Conservation (phyloP, 805 yeast genomes). For the Lachancea mirantina region DNA sequence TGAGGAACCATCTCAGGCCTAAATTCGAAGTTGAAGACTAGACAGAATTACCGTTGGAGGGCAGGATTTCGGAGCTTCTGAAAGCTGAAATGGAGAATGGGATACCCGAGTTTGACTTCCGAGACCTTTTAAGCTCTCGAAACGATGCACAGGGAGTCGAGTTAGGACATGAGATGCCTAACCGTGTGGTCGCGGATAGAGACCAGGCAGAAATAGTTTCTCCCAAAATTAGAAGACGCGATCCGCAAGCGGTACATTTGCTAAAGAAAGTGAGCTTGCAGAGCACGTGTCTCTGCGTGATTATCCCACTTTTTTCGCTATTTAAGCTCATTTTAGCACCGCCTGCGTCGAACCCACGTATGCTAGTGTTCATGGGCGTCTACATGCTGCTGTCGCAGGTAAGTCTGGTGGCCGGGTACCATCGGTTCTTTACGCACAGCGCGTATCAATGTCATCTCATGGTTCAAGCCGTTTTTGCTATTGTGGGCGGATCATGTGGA, state of each 20-base stretch:
- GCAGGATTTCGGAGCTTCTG: background rate
- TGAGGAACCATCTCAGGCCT: too few relatives aligned
- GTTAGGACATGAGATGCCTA: background rate
- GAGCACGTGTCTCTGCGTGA: slow-evolving; percentile 18
- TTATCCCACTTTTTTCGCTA: slow-evolving; percentile 20
- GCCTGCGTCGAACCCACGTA: slow-evolving; percentile 12
- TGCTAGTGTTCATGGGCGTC: slow-evolving; percentile 12
- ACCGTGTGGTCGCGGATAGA: background rate
- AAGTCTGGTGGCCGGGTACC: slow-evolving; percentile 24
- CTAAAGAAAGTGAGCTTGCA: slow-evolving; percentile 21
- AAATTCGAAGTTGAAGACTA: too few relatives aligned
- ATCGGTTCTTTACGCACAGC: slow-evolving; percentile 22
- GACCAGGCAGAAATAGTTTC: background rate
- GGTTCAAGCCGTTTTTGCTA: slow-evolving; percentile 15
- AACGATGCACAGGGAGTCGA: slow-evolving; percentile 5
- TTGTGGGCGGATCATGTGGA: slow-evolving; percentile 24
- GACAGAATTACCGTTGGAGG: too few relatives aligned
- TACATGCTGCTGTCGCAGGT: slow-evolving; percentile 15
- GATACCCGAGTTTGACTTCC: slow-evolving; percentile 21
- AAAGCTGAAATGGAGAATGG: slow-evolving; percentile 12
- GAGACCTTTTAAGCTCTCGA: slow-evolving; percentile 12
- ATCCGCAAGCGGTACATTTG: slow-evolving; percentile 22
- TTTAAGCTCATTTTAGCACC: slow-evolving; percentile 17
- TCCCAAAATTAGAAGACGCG: slow-evolving; percentile 13
- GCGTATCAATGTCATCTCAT: slow-evolving; percentile 18